Evolutionary conservation across 352 stramenopile genomes (phyloP), one percentile per base, ranked within the genome.

Genomic region (Aphanomyces invadans): DNA sequence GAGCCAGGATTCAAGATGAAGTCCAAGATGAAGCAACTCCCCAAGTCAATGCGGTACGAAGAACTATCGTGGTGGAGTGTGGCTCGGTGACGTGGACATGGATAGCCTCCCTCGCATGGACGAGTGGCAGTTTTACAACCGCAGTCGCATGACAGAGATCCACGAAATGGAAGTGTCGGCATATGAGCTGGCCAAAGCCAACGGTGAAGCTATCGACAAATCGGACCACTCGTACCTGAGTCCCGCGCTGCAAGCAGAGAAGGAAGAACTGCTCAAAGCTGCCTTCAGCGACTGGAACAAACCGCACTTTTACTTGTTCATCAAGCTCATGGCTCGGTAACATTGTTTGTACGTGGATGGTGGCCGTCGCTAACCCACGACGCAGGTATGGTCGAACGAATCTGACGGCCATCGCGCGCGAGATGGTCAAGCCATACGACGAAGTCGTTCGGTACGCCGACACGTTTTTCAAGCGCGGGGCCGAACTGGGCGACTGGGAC

Each of bases 241-340:
- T n/a, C 74, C 87, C 12, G 89, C 96, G 38, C 78, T 95, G 26
- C 74, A 94, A 28, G 67, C 80, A 25, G 97, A 99, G 70, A 99
- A 99, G 71, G 74, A 92, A 46, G 65, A 82, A 52, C 73, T 99
- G 15, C 69, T 99, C 19, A 49, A 69, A 28, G 86, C 98, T 73
- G 86, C 74, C 1, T 92, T 88, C 69, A 72, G 79, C 3, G 82
- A 95, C 59, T 95, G 86, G 83, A 95, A 92, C 71, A 95, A 95
- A 68, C 82, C 86, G 5, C 82, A 92, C 53, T 92, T 89, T 57
- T 92, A 90, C 59, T 63, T 92, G 15, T 95, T 91, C 54, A 83
- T 92, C 62, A 95, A 92, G 70, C 60, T 95, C 52, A 65, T 92
- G 32, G 83, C 82, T 45, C 83, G 85, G 5, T 54, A 54, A 29